phyloP scores from a whole-genome alignment of 495 filamentous ascomycete species.

The Daldinia childiae region DNA sequence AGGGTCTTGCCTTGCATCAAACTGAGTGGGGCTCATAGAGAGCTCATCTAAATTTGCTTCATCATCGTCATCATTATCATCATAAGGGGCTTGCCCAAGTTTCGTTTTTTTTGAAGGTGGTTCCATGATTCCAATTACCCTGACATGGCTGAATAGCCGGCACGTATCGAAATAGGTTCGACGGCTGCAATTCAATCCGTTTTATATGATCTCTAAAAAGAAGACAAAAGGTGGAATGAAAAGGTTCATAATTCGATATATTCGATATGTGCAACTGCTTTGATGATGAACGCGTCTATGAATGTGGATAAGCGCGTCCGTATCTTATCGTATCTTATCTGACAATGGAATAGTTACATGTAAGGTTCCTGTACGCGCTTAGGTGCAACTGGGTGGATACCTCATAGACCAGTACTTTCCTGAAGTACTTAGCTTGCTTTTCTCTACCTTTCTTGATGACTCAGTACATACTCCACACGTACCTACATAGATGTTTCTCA shows the following conservation, averaged over 20 bases:
- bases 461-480: not conserved
- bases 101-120: conserved; percentile 66
- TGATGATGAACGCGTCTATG: conserved; percentile 31
- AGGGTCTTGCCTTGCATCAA: conserved; percentile 57
- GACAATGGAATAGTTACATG: conserved; percentile 6
- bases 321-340: conserved; percentile 39
- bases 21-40: conserved; percentile 51
- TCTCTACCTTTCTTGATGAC: not conserved
- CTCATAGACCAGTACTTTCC: not conserved
- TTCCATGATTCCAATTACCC: conserved; percentile 57
- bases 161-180: not conserved
- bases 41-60: conserved; percentile 57
- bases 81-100: conserved; percentile 51
- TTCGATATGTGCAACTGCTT: conserved; percentile 10
- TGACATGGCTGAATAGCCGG: conserved; percentile 13
- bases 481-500: not conserved
- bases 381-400: not conserved
- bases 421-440: not conserved
- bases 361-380: not conserved
- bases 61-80: conserved; percentile 48
- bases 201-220: not conserved
- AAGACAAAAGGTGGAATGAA: not conserved
- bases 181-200: not conserved
- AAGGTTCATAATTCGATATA: conserved; percentile 5
- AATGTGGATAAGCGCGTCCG: conserved; percentile 26